Conservation (phyloP, 1,284 basidiomycete genomes). For the Apiotrichum mycotoxinovorans region DNA sequence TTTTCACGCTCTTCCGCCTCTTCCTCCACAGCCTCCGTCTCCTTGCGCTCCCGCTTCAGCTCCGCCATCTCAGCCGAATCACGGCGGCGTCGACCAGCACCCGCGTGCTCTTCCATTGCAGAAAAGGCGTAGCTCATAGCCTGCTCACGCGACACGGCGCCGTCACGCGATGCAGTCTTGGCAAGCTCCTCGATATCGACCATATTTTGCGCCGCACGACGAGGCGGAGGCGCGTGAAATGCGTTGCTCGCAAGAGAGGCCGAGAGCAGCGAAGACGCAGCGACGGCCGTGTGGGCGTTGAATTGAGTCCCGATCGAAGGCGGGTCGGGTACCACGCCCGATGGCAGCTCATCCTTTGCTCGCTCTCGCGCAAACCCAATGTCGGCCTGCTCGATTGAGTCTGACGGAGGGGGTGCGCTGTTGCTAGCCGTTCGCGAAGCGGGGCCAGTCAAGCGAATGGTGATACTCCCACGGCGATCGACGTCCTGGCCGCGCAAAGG, state of each 20-base stretch:
- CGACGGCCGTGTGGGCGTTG: constrained; percentile 12
- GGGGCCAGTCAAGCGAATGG: not conserved
- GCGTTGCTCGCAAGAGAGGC: constrained; percentile 38
- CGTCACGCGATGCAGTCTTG: constrained; percentile 24
- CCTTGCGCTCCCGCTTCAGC: constrained; percentile 11
- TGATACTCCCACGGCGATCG: constrained; percentile 8
- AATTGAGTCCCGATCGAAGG: constrained; percentile 7
- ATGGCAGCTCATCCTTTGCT: not conserved
- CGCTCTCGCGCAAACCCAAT: not conserved
- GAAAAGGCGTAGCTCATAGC: constrained; percentile 44
- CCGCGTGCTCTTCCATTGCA: constrained; percentile 26
- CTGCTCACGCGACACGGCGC: constrained; percentile 30
- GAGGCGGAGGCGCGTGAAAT: constrained; percentile 32
- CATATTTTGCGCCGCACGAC: constrained; percentile 12
- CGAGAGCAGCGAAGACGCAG: constrained; percentile 29
- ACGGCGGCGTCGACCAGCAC: not conserved
- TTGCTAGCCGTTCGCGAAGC: not conserved
- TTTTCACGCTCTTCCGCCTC: constrained; percentile 21
- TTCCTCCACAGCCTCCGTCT: constrained; percentile 14
- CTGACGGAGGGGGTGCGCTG: not conserved
- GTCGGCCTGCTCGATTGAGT: not conserved
- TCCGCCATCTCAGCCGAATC: not conserved
- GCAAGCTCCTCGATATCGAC: constrained; percentile 27
- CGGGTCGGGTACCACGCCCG: constrained; percentile 4
- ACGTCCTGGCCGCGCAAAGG: constrained; percentile 24